phyloP scores from a whole-genome alignment of 2,329 filamentous ascomycete genomes.

The Fusarium sp. region DNA sequence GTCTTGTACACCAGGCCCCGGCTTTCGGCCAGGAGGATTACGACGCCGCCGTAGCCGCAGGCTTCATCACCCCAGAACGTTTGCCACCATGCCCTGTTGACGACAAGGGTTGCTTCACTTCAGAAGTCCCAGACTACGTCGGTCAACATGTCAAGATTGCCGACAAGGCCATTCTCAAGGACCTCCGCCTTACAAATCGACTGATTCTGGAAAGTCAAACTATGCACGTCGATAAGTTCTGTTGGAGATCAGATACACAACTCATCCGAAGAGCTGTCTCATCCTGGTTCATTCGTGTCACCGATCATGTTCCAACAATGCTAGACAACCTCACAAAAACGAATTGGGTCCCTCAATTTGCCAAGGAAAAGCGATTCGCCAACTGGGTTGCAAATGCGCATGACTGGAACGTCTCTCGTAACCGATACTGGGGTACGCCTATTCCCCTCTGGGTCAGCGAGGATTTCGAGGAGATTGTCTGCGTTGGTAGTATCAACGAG shows the following conservation, averaged over 20 bases:
- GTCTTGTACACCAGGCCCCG: conserved; percentile 82
- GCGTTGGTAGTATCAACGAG: conserved; percentile 45
- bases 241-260: conserved; percentile 48
- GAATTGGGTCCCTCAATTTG: conserved; percentile 44
- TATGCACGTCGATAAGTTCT: conserved; percentile 47
- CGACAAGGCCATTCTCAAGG: conserved; percentile 48
- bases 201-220: conserved; percentile 44
- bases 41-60: conserved; percentile 74
- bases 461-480: conserved; percentile 47
- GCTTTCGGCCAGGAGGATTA: conserved; percentile 87
- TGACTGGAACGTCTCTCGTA: conserved; percentile 47
- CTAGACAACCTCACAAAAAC: conserved; percentile 44
- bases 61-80: conserved; percentile 75
- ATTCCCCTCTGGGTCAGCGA: conserved; percentile 49
- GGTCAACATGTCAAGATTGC: conserved; percentile 48
- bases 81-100: conserved; percentile 81
- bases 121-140: conserved; percentile 45
- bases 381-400: conserved; percentile 47
- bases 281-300: conserved; percentile 49
- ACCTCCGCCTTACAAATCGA: conserved; percentile 41
- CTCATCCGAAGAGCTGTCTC: conserved; percentile 49
- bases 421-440: conserved; percentile 48
- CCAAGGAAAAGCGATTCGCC: conserved; percentile 49
- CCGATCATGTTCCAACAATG: conserved; percentile 43
- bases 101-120: conserved; percentile 57